Conservation (phyloP, 2,329 filamentous ascomycete genomes). For the Periconia sp. region DNA sequence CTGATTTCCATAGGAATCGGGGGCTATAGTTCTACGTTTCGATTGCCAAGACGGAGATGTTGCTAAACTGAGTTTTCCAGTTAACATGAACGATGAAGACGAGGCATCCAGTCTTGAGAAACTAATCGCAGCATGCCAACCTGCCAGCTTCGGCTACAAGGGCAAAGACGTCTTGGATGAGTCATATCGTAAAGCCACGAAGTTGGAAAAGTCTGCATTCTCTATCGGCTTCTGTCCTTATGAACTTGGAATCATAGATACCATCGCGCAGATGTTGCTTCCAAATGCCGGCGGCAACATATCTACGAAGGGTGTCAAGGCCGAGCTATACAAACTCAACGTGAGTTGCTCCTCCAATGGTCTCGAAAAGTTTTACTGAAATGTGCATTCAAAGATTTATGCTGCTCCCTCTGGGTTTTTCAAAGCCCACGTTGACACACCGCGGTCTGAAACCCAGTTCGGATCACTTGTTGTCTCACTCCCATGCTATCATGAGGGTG, state of each 20-base stretch:
- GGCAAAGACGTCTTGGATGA: conserved; percentile 55
- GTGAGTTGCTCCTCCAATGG: conserved; percentile 27
- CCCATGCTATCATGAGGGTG: conserved; percentile 44
- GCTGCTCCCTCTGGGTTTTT: conserved; percentile 55
- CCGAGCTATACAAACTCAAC: conserved; percentile 62
- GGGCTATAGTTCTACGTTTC: conserved; percentile 5
- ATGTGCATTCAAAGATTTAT: conserved; percentile 47
- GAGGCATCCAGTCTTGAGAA: neutral
- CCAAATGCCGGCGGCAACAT: conserved; percentile 20
- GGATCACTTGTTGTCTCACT: conserved; percentile 57
- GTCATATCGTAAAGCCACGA: conserved; percentile 55
- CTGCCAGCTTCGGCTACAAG: conserved; percentile 54
- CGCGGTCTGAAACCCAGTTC: conserved; percentile 47
- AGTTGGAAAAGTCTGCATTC: conserved; percentile 54
- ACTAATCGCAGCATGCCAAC: conserved; percentile 29
- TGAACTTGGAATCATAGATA: conserved; percentile 55
- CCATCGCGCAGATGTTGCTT: conserved; percentile 51
- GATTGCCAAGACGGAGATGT: conserved; percentile 1
- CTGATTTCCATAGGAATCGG: neutral
- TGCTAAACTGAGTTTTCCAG: conserved; percentile 3
- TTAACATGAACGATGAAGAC: neutral
- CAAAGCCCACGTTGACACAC: conserved; percentile 57
- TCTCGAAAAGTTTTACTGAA: neutral
- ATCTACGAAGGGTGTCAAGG: conserved; percentile 42
- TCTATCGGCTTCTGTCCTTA: conserved; percentile 56